These are phyloP conservation scores for Phytophthora rubi DNA, from an alignment of 352 stramenopile species.

Conservation along the genomic window DNA sequence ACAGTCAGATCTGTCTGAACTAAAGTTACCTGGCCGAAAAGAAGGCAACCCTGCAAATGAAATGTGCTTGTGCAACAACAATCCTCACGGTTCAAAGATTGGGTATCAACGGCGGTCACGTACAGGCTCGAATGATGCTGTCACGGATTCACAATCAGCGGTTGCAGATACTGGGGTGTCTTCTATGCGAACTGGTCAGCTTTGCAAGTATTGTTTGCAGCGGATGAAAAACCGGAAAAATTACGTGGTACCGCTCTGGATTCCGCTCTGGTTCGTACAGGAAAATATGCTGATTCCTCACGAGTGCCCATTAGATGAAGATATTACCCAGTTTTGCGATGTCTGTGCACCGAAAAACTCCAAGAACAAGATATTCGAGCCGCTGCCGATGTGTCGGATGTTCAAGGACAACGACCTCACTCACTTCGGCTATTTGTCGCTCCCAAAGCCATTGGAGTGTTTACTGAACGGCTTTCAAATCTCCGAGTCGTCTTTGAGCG, in stretches of 20 bases:
- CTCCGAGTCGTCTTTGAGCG: conserved; percentile 27
- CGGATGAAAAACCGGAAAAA: conserved; percentile 68
- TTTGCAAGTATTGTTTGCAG: conserved; percentile 76
- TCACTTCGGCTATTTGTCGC: conserved; percentile 42
- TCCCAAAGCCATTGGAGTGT: conserved; percentile 69
- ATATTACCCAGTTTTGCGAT: conserved; percentile 68
- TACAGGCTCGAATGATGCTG: conserved; percentile 51
- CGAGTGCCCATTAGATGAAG: conserved; percentile 67
- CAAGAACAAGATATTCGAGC: conserved; percentile 67
- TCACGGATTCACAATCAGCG: conserved; percentile 47
- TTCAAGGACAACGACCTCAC: conserved; percentile 56
- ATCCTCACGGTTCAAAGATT: conserved; percentile 34
- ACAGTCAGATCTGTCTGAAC: conserved; percentile 73
- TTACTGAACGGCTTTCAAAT: conserved; percentile 59
- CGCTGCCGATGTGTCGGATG: conserved; percentile 80
- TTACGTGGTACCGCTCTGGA: conserved; percentile 81
- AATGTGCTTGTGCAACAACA: conserved; percentile 56
- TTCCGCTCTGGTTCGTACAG: conserved; percentile 84
- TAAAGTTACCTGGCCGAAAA: conserved; percentile 57
- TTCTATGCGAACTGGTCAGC: conserved; percentile 45
- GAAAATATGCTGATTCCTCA: conserved; percentile 80
- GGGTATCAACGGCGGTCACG: conserved; percentile 48
- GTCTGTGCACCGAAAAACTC: conserved; percentile 62
- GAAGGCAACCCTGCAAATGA: conserved; percentile 45
- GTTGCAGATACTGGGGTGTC: conserved; percentile 41